Percentiles rank a stretch among this genome's conserved stretches.
These are phyloP conservation scores for Botrytis aclada DNA, from an alignment of 2,329 filamentous ascomycete genomes.

Conservation along the genomic window DNA sequence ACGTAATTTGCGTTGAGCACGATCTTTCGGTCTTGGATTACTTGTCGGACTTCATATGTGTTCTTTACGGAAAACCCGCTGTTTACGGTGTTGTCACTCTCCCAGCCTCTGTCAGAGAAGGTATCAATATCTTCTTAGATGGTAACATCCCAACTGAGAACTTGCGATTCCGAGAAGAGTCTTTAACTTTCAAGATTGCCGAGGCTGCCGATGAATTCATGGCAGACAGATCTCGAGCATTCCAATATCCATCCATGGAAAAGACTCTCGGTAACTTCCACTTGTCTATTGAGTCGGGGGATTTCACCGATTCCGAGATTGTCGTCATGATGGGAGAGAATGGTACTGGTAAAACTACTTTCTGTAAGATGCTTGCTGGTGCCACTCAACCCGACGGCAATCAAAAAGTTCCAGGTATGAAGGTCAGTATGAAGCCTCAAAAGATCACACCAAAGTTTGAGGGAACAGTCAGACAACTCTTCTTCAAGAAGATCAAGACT, in stretches of 20 bases:
- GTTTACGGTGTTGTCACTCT: constrained; percentile 97
- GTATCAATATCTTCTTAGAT: constrained; percentile 98
- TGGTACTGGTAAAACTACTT: constrained; percentile 98
- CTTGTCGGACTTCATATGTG: constrained; percentile 96
- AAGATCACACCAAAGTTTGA: constrained; percentile 98
- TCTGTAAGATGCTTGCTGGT: constrained; percentile 93
- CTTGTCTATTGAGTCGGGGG: constrained; percentile 74
- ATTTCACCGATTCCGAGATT: constrained; percentile 97
- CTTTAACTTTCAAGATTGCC: constrained; percentile 88
- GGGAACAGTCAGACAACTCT: constrained; percentile 93
- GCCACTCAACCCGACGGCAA: constrained; percentile 85
- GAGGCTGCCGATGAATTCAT: constrained; percentile 88
- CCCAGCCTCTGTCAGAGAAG: constrained; percentile 93
- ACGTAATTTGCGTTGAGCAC: constrained; percentile 98
- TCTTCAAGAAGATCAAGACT: constrained; percentile 99
- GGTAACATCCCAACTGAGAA: constrained; percentile 98
- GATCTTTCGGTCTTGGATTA: constrained; percentile 98
- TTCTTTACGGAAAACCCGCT: constrained; percentile 91
- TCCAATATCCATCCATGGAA: constrained; percentile 84
- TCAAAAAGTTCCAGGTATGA: constrained; percentile 82
- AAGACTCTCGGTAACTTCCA: constrained; percentile 91
- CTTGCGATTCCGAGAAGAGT: constrained; percentile 95
- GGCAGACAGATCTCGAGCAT: constrained; percentile 78
- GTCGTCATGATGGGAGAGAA: constrained; percentile 99
- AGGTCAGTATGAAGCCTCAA: constrained; percentile 99